phyloP scores from a whole-genome alignment of 176 grass and related monocot genomes.

The Tuctoria greenei region DNA sequence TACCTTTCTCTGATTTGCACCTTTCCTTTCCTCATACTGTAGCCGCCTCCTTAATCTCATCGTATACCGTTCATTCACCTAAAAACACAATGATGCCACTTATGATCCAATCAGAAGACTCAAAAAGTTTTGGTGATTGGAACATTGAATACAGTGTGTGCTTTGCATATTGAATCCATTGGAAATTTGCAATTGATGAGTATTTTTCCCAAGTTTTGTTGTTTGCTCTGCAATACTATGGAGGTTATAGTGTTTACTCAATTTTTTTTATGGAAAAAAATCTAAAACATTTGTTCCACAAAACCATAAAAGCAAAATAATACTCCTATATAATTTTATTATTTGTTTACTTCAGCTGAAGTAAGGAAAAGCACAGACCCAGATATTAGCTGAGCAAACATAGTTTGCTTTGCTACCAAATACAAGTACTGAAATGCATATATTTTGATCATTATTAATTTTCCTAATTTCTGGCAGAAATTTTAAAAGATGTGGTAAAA shows the following conservation, averaged over 20 bases:
- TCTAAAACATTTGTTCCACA: too few relatives aligned
- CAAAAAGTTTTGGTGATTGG: neutral
- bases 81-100: conserved; percentile 21
- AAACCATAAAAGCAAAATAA: neutral
- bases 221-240: neutral
- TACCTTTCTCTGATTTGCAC: conserved; percentile 77
- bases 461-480: neutral
- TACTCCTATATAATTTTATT: neutral
- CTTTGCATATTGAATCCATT: neutral
- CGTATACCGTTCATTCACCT: conserved; percentile 82
- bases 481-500: neutral
- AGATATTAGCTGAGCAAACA: neutral
- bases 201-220: neutral
- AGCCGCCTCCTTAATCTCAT: conserved; percentile 59
- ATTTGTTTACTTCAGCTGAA: neutral
- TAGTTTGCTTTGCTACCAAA: neutral
- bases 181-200: neutral
- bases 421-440: too few relatives aligned
- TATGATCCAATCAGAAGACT: conserved; percentile 7
- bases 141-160: neutral
- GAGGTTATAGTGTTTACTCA: neutral
- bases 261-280: too few relatives aligned
- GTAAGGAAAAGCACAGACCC: neutral
- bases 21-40: conserved; percentile 81
- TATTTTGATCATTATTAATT: neutral